Base-by-base conservation (phyloP, 768 basidiomycete genomes). In the Mycena indigotica region DNA sequence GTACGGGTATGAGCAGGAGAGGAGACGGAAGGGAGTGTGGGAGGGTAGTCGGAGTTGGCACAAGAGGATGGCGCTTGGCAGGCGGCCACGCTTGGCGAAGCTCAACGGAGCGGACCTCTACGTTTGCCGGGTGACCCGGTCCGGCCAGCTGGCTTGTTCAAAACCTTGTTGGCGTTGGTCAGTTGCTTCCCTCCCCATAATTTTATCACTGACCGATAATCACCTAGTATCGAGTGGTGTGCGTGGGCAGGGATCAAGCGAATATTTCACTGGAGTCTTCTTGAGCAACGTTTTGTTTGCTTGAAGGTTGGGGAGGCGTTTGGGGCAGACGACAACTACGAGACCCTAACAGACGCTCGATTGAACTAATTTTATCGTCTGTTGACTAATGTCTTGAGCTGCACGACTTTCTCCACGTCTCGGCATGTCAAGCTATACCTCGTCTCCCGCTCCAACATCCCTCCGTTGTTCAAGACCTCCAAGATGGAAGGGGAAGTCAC, bases 381-480 rank as follows among this genome's bases (percentile, higher is more conserved):
- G 49, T 66, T 57, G 56, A 72, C 65, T 3, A 66, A 23, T 19
- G 41, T 64, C 53, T 68, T 68, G 38, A 65, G 68, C 23, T 69
- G 71, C 8, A 73, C 73, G 48, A 92, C 87, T 66, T 83, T 88
- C 54, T 79, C 81, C 2, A 95, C 89, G 66, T 90, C 89, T 52
- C 94, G 80, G 69, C 91, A 96, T 1, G 95, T 96, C 67, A 96
- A 70, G 72, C 93, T 96, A 52, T 90, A 85, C 68, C 95, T 75
- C 35, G 79, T 79, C 17, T 75, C 74, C 58, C 95, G 80, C 60
- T 69, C 67, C 55, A 94, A 70, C 26, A 70, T 68, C 6, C 82
- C 83, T n/a, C 86, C 86, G 16, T 73, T 68, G 38, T 65, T 50
- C 49, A 88, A 69, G 10, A 73, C 71, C 39, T 72, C 70, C 51